Percentiles rank a stretch among this genome's conserved stretches.
Evolutionary conservation across 345 rosid species (phyloP).

Genomic region (Erodium maritimum): DNA sequence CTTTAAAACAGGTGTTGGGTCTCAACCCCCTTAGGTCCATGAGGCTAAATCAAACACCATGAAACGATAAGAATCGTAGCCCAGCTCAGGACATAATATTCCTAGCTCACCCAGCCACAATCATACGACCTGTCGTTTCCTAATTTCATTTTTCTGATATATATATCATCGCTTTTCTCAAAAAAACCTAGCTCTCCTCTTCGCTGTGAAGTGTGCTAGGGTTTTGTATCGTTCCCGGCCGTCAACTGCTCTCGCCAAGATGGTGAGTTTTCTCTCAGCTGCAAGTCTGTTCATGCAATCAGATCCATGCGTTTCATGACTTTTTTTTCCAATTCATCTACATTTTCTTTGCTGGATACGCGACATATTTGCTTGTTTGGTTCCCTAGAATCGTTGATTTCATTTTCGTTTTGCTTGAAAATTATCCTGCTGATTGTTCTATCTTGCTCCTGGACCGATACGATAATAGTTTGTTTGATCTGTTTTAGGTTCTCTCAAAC

Average conservation of each 20-base stretch:
- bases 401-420: not conserved
- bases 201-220: not conserved
- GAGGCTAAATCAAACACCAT: no score
- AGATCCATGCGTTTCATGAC: not conserved
- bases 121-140: not conserved
- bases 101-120: not conserved
- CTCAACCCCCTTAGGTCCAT: no score
- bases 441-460: no score
- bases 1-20: no score
- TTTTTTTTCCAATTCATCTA: not conserved
- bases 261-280: not conserved
- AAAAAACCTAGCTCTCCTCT: not conserved
- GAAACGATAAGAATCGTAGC: no score
- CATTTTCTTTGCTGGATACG: not conserved
- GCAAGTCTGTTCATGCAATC: not conserved
- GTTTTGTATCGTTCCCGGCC: not conserved
- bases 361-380: not conserved
- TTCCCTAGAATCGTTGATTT: not conserved
- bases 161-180: not conserved
- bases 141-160: not conserved
- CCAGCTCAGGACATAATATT: no score
- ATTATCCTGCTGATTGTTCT: no score
- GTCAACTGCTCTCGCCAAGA: not conserved
- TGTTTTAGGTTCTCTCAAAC: not conserved
- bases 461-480: not conserved